Evolutionary conservation across 345 rosid species (phyloP).

Genomic region (Citrus glauca): DNA sequence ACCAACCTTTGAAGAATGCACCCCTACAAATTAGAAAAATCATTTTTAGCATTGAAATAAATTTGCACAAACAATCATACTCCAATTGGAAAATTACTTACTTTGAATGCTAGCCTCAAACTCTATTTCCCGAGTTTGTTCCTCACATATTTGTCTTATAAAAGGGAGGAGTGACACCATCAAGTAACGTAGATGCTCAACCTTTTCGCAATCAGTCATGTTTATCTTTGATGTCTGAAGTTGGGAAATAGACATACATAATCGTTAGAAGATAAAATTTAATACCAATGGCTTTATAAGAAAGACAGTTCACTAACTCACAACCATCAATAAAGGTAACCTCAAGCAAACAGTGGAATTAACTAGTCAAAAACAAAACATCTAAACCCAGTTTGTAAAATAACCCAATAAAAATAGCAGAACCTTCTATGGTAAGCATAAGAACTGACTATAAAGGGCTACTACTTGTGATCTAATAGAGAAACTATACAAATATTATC

Average conservation of each 20-base stretch:
- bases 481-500: not conserved
- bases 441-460: not conserved
- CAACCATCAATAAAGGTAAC: not conserved
- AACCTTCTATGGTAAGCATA: not conserved
- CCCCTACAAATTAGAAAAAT: constrained; percentile 18
- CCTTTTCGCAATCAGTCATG: constrained; percentile 39
- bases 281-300: not conserved
- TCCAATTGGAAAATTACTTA: constrained; percentile 13
- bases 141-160: constrained; percentile 43
- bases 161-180: constrained; percentile 53
- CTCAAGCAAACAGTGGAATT: not conserved
- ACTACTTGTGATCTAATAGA: not conserved
- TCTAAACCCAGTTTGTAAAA: not conserved
- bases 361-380: not conserved
- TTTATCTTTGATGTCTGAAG: constrained; percentile 56
- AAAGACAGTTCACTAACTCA: not conserved
- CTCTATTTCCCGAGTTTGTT: constrained; percentile 51
- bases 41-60: constrained; percentile 8
- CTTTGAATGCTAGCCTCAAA: constrained; percentile 62
- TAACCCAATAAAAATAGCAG: not conserved
- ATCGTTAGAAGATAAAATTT: not conserved
- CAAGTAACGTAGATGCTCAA: constrained; percentile 50
- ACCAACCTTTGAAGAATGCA: constrained; percentile 24
- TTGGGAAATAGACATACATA: constrained; percentile 11
- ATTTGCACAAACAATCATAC: constrained; percentile 1